Conservation (phyloP, 140 eudicot genomes). For the Bidens hawaiensis region DNA sequence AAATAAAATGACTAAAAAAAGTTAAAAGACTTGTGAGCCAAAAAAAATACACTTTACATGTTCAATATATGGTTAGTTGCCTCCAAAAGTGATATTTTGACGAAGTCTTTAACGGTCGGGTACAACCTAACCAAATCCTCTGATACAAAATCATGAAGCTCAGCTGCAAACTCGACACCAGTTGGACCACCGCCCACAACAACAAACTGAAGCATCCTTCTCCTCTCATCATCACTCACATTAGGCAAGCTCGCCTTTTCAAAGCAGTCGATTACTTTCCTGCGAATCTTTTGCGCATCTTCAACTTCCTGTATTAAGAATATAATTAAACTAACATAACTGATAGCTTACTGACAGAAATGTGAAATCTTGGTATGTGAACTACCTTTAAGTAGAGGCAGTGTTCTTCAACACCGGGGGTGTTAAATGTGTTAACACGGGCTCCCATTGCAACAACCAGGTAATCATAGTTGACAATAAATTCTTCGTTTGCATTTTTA, state of each 20-base stretch:
- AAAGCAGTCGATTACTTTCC: constrained; percentile 80
- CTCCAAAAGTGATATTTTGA: constrained; percentile 79
- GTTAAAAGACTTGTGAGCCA: neutral
- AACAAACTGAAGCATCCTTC: constrained; percentile 78
- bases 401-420: constrained; percentile 94
- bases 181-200: constrained; percentile 99
- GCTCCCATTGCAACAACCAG: constrained; percentile 94
- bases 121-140: constrained; percentile 76
- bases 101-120: constrained; percentile 70
- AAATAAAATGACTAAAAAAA: neutral
- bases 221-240: constrained; percentile 80
- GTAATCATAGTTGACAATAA: constrained; percentile 86
- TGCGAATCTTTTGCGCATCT: constrained; percentile 93
- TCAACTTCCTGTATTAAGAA: constrained; percentile 74
- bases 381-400: constrained; percentile 87
- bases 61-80: constrained; percentile 90
- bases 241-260: constrained; percentile 82
- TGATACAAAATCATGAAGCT: constrained; percentile 88
- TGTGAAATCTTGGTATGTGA: neutral
- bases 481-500: constrained; percentile 51
- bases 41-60: constrained; percentile 54
- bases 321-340: neutral
- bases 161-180: constrained; percentile 98
- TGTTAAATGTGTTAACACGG: constrained; percentile 91
- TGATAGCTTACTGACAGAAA: neutral